phyloP scores from a whole-genome alignment of 2,329 filamentous ascomycete genomes.

The Scedosporium apiospermum region DNA sequence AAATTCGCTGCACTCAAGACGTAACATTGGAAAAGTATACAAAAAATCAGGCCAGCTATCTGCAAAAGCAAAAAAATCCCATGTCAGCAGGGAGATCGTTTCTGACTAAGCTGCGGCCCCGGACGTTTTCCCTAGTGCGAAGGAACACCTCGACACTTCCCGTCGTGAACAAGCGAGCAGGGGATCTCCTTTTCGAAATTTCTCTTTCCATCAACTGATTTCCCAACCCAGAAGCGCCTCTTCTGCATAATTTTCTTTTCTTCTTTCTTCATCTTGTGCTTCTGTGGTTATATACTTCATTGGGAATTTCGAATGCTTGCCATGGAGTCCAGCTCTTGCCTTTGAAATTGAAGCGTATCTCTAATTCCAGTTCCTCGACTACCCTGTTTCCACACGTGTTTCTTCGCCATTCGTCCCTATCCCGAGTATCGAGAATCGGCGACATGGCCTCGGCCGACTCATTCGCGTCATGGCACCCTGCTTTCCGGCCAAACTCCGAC shows the following conservation, averaged over 20 bases:
- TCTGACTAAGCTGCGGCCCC: constrained; percentile 1
- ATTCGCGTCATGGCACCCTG: constrained; percentile 39
- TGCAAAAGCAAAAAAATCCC: neutral
- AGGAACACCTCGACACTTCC: constrained; percentile 5
- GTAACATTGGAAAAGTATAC: neutral
- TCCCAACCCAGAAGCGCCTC: neutral
- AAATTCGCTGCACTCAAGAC: neutral
- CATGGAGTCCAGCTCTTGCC: constrained; percentile 1
- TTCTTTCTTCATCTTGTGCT: neutral
- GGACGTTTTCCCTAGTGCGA: neutral
- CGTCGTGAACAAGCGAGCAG: neutral
- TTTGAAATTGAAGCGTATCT: constrained; percentile 1
- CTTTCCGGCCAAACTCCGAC: constrained; percentile 36
- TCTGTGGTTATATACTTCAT: neutral
- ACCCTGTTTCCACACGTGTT: neutral
- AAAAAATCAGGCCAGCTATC: neutral
- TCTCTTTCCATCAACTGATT: constrained; percentile 1
- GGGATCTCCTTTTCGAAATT: constrained; percentile 1
- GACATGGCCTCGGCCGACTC: constrained; percentile 34
- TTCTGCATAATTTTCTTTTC: neutral
- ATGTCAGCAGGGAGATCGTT: neutral
- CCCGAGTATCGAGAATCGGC: neutral
- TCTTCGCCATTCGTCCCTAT: neutral
- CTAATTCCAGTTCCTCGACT: neutral
- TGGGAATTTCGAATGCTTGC: neutral